These are phyloP conservation scores for Torrubiella hemipterigena DNA, from an alignment of 2,329 filamentous ascomycete species.

Conservation along the genomic window DNA sequence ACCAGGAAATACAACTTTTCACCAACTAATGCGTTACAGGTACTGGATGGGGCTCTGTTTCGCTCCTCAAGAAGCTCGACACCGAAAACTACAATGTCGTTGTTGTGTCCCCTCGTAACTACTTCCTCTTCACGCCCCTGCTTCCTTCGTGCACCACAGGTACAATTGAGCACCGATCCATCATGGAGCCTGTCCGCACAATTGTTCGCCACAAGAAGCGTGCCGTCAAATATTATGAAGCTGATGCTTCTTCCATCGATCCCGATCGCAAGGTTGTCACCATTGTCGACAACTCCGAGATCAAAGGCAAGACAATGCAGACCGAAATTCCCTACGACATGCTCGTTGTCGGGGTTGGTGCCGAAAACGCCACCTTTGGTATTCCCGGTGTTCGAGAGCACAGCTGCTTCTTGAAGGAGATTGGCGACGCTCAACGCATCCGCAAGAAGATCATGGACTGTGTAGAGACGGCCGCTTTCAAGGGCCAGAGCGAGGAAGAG, in stretches of 20 bases:
- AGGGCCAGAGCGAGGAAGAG: conserved; percentile 82
- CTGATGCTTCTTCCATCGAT: conserved; percentile 91
- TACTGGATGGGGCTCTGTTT: conserved; percentile 91
- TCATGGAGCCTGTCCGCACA: conserved; percentile 97
- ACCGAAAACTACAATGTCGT: conserved; percentile 98
- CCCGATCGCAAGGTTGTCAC: conserved; percentile 78
- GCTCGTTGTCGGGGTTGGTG: conserved; percentile 93
- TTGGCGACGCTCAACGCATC: conserved; percentile 88
- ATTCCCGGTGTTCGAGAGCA: conserved; percentile 92
- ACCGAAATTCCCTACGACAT: conserved; percentile 96
- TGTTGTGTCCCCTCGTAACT: conserved; percentile 96
- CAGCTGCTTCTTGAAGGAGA: conserved; percentile 98
- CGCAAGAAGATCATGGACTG: conserved; percentile 99
- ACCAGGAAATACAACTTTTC: background rate
- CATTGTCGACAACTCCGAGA: conserved; percentile 84
- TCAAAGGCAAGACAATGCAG: conserved; percentile 70
- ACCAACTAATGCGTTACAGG: conserved; percentile 37
- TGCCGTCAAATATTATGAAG: conserved; percentile 93
- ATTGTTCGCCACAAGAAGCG: conserved; percentile 93
- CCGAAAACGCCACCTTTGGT: conserved; percentile 96
- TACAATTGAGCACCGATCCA: conserved; percentile 95
- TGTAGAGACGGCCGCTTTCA: conserved; percentile 96
- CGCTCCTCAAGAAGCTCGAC: conserved; percentile 95
- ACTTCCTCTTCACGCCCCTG: conserved; percentile 98
- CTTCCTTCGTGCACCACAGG: conserved; percentile 96